phyloP scores from a whole-genome alignment of 75 land plant genomes.

The Ceratopteris richardii region DNA sequence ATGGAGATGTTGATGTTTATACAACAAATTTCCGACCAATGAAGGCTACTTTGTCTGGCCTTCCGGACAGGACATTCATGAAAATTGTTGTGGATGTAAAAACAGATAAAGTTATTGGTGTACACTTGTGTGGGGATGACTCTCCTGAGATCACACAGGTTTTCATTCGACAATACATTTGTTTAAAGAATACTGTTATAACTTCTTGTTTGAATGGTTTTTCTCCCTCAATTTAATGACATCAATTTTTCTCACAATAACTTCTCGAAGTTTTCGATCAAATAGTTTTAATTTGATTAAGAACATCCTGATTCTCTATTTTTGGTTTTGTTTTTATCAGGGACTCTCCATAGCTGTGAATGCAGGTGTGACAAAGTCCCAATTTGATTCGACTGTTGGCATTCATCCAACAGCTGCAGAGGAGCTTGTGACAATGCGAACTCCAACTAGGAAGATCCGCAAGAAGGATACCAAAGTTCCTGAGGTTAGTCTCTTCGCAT shows the following conservation, averaged over 20 bases:
- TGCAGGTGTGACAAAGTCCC: conserved; percentile 86
- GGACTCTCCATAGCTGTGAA: conserved; percentile 96
- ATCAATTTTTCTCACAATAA: no score
- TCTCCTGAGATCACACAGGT: conserved; percentile 94
- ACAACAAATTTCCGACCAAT: conserved; percentile 81
- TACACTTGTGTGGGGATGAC: conserved; percentile 98
- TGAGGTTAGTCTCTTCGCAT: no score
- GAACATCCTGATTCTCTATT: no score
- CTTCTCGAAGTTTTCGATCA: no score
- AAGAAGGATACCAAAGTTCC: conserved; percentile 6
- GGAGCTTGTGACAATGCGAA: conserved; percentile 96
- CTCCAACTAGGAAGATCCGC: conserved; percentile 67
- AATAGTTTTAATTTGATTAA: no score
- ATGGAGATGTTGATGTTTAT: conserved; percentile 84
- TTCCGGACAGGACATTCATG: conserved; percentile 85
- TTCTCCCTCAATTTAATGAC: no score
- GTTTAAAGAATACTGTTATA: not conserved
- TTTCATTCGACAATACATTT: not conserved
- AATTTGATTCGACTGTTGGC: conserved; percentile 92
- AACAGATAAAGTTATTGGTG: conserved; percentile 78
- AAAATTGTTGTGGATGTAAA: conserved; percentile 81
- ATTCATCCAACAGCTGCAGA: conserved; percentile 99
- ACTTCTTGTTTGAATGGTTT: conserved; percentile 3
- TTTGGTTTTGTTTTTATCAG: conserved; percentile 21
- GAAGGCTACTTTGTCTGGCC: conserved; percentile 96